Evolutionary conservation across 208 protist species (phyloP).

Genomic region (Wallacemonas rigidus): DNA sequence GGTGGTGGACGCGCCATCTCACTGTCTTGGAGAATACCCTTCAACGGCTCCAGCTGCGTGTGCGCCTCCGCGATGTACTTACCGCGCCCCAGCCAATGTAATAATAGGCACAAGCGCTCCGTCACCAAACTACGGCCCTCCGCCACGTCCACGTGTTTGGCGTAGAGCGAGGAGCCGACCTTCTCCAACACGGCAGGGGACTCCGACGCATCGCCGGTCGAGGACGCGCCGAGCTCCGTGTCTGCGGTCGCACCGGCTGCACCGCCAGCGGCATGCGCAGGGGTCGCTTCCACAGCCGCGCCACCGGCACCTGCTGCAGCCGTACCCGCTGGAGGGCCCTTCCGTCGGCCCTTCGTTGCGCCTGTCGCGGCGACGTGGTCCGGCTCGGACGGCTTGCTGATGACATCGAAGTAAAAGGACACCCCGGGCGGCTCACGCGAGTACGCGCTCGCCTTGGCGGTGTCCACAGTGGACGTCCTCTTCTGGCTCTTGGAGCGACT

Average conservation of each 20-base stretch:
- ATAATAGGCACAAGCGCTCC: constrained; percentile 59
- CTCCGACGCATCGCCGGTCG: neutral
- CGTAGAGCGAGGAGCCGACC: constrained; percentile 28
- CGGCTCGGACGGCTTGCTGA: constrained; percentile 3
- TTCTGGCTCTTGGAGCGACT: constrained; percentile 10
- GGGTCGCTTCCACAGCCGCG: neutral
- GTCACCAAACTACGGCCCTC: constrained; percentile 62
- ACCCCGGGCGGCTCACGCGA: constrained; percentile 7
- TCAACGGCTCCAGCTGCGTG: constrained; percentile 67
- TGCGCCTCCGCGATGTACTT: constrained; percentile 54
- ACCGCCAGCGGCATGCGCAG: neutral
- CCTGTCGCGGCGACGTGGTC: neutral
- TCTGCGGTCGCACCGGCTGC: neutral
- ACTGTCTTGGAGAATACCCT: constrained; percentile 81
- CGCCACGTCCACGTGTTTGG: constrained; percentile 50
- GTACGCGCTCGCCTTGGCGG: constrained; percentile 4
- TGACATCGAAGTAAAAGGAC: constrained; percentile 2
- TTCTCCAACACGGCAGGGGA: neutral
- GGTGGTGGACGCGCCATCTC: constrained; percentile 63
- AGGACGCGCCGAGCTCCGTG: neutral
- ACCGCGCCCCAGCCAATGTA: constrained; percentile 56
- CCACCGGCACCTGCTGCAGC: neutral
- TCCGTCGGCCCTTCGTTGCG: neutral
- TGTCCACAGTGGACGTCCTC: neutral
- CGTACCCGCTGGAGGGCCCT: neutral